These are phyloP conservation scores for Emergomyces orientalis DNA, from an alignment of 2,329 filamentous ascomycete species.

Conservation along the genomic window DNA sequence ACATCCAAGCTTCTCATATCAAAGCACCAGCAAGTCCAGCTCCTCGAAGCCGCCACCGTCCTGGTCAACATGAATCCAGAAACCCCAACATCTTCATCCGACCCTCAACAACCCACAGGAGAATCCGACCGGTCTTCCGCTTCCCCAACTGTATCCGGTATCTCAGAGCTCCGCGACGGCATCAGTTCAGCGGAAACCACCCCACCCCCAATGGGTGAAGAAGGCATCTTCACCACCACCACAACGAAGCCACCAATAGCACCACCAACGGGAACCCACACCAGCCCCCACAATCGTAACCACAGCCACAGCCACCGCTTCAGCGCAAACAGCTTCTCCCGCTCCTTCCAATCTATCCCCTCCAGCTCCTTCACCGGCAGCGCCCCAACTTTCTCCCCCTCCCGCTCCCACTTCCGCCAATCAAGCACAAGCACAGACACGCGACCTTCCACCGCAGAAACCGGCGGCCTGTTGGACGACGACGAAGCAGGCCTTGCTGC, in stretches of 20 bases:
- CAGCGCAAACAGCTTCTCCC: constrained; percentile 51
- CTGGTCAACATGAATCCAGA: constrained; percentile 78
- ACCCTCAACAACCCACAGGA: constrained; percentile 56
- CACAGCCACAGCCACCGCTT: constrained; percentile 28
- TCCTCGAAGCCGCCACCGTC: constrained; percentile 94
- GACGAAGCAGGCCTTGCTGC: constrained; percentile 83
- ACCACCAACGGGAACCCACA: neutral
- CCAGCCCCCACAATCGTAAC: neutral
- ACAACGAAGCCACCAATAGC: constrained; percentile 39
- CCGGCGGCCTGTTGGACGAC: constrained; percentile 57
- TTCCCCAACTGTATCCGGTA: constrained; percentile 72
- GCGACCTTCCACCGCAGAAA: constrained; percentile 70
- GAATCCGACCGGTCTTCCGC: constrained; percentile 72
- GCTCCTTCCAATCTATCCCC: constrained; percentile 68
- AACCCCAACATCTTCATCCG: constrained; percentile 51
- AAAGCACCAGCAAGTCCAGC: constrained; percentile 97
- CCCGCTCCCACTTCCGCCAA: constrained; percentile 54
- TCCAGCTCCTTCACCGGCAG: constrained; percentile 49
- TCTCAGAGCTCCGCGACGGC: constrained; percentile 62
- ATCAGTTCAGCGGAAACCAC: constrained; percentile 87
- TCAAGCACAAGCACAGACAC: constrained; percentile 67
- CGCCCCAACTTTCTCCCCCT: constrained; percentile 40
- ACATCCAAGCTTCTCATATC: constrained; percentile 97
- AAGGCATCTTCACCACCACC: constrained; percentile 38
- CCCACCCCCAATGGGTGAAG: constrained; percentile 69